A percentile compares a stretch with the other conserved stretches of the same genome.
phyloP scores from a whole-genome alignment of 2,329 filamentous ascomycete species.

The Fusarium mangiferae region DNA sequence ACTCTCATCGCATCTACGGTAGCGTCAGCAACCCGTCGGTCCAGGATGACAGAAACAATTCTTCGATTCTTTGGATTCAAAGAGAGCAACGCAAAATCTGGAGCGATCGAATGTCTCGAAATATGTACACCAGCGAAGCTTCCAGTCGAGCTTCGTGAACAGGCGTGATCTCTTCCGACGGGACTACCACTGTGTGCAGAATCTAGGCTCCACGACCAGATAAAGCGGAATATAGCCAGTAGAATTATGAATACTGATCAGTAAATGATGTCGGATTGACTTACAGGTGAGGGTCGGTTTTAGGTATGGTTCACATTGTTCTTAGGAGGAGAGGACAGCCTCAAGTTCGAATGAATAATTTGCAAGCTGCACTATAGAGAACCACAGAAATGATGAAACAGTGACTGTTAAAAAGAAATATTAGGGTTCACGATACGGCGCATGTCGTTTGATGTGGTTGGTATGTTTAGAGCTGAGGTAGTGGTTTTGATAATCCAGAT shows the following conservation, averaged over 20 bases:
- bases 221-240: no score
- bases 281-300: neutral
- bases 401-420: neutral
- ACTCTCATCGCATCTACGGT: neutral
- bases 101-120: no score
- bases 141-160: neutral
- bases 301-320: neutral
- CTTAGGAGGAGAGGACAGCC: neutral
- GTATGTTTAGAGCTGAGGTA: no score
- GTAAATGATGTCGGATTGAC: neutral
- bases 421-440: no score
- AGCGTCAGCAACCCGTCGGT: neutral
- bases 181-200: neutral
- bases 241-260: no score
- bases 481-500: neutral
- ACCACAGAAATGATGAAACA: neutral
- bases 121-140: neutral
- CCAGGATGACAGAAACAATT: neutral
- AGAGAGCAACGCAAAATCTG: neutral
- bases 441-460: neutral
- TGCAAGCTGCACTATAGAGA: neutral
- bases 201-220: neutral
- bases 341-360: neutral
- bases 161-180: neutral
- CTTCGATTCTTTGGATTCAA: neutral